Percentiles rank a stretch among this genome's conserved stretches.
phyloP scores from a whole-genome alignment of 768 basidiomycete genomes.

The Mycena rebaudengoi region DNA sequence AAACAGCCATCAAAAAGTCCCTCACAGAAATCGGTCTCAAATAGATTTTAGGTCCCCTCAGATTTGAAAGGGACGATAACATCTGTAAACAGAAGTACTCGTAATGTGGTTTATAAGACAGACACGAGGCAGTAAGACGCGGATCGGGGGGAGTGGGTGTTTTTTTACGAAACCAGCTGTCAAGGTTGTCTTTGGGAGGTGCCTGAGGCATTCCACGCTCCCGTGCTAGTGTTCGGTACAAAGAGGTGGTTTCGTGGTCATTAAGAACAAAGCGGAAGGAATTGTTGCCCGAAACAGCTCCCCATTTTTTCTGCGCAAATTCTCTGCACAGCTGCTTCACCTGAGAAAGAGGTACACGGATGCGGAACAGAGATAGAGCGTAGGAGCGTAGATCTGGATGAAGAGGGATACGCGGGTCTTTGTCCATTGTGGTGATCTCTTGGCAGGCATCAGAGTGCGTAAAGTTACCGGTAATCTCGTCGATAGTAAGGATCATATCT shows the following conservation, averaged over 20 bases:
- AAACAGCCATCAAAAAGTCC: too few species aligned
- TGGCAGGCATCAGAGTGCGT: conserved; percentile 30
- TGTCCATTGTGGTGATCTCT: conserved; percentile 19
- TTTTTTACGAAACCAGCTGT: conserved; percentile 32
- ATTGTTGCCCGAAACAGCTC: conserved; percentile 24
- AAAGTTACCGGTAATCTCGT: conserved; percentile 28
- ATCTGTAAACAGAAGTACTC: too few species aligned
- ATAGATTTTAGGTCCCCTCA: too few species aligned
- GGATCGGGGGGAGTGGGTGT: conserved; percentile 28
- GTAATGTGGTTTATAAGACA: conserved; percentile 36
- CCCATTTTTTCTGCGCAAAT: conserved; percentile 29
- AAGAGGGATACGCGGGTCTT: conserved; percentile 26
- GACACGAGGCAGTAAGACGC: conserved; percentile 26
- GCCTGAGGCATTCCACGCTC: conserved; percentile 34
- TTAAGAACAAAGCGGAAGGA: conserved; percentile 23
- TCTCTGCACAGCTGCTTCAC: conserved; percentile 27
- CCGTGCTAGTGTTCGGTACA: conserved; percentile 29
- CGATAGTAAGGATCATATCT: not conserved
- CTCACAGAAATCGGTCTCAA: too few species aligned
- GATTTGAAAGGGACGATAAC: too few species aligned
- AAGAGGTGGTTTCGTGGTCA: conserved; percentile 29
- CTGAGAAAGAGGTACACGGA: conserved; percentile 30
- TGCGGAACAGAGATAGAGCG: conserved; percentile 27
- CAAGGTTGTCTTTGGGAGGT: conserved; percentile 35
- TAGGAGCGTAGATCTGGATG: conserved; percentile 26